Evolutionary conservation across 169 alveolate genomes (phyloP).

Genomic region (Pseudocohnilembus persalinus): DNA sequence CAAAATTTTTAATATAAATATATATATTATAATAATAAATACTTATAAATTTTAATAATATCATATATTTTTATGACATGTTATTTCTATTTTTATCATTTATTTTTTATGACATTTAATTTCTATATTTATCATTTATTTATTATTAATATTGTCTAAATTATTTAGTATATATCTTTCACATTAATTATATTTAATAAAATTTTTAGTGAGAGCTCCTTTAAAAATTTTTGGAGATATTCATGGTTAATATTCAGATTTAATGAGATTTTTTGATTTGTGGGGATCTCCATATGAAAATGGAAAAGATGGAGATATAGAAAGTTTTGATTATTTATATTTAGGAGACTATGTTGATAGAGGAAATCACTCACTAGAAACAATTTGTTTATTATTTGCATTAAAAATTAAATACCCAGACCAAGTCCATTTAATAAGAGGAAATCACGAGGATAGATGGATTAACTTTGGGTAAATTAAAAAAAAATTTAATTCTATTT

Average conservation of each 20-base stretch:
- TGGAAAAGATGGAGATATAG: constrained; percentile 89
- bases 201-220: constrained; percentile 94
- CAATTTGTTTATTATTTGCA: constrained; percentile 96
- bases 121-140: too few relatives aligned
- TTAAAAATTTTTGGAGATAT: constrained; percentile 96
- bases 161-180: too few relatives aligned
- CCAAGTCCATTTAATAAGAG: constrained; percentile 98
- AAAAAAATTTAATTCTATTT: too few relatives aligned
- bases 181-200: too few relatives aligned
- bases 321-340: constrained; percentile 96
- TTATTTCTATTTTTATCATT: too few relatives aligned
- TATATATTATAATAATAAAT: too few relatives aligned
- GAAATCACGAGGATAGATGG: constrained; percentile 99
- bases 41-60: too few relatives aligned
- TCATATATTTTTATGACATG: too few relatives aligned
- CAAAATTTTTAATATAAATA: too few relatives aligned
- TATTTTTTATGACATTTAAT: too few relatives aligned
- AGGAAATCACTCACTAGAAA: constrained; percentile 94
- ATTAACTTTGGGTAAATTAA: constrained; percentile 89
- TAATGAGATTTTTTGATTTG: constrained; percentile 95
- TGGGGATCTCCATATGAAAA: constrained; percentile 85
- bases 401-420: constrained; percentile 95
- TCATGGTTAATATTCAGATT: constrained; percentile 98
- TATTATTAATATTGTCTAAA: too few relatives aligned
- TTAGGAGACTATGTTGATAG: constrained; percentile 99